These are phyloP conservation scores for Ascochyta koolunga DNA, from an alignment of 2,329 filamentous ascomycete genomes.

Conservation along the genomic window DNA sequence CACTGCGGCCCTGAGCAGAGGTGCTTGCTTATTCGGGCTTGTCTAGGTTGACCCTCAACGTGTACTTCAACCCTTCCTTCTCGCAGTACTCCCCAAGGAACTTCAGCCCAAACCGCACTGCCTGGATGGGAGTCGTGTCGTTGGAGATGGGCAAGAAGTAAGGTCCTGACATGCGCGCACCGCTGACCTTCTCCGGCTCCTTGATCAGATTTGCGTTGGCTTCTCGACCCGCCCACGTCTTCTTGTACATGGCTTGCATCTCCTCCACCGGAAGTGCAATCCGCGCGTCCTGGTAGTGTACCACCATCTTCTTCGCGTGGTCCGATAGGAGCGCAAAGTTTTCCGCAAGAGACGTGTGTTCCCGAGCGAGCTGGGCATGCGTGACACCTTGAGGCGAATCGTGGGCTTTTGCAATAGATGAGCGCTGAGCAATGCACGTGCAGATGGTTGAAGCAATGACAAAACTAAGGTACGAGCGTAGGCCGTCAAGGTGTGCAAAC, in stretches of 20 bases:
- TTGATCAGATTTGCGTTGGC: conserved; percentile 24
- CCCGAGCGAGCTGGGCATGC: conserved; percentile 30
- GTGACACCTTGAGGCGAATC: conserved; percentile 38
- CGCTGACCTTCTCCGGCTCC: conserved; percentile 43
- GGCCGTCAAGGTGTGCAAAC: conserved; percentile 48
- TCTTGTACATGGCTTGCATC: conserved; percentile 46
- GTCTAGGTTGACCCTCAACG: conserved; percentile 35
- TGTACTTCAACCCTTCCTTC: conserved; percentile 37
- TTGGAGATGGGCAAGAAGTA: conserved; percentile 51
- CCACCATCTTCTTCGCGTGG: conserved; percentile 33
- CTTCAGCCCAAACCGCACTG: conserved; percentile 51
- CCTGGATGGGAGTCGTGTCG: conserved; percentile 52
- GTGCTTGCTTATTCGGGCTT: conserved; percentile 26
- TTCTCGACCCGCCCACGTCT: conserved; percentile 45
- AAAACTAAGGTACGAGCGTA: conserved; percentile 50
- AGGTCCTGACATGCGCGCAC: conserved; percentile 42
- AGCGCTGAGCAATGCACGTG: conserved; percentile 39
- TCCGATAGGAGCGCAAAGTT: conserved; percentile 39
- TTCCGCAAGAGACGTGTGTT: conserved; percentile 26
- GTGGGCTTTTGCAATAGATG: conserved; percentile 22
- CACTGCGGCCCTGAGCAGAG: background rate
- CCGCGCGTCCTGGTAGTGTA: conserved; percentile 37
- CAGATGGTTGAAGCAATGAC: conserved; percentile 50
- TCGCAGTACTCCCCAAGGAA: conserved; percentile 53
- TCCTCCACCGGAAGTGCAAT: conserved; percentile 42